Base-by-base conservation (phyloP, 2,329 filamentous ascomycete genomes). In the Stagonosporopsis tanaceti region DNA sequence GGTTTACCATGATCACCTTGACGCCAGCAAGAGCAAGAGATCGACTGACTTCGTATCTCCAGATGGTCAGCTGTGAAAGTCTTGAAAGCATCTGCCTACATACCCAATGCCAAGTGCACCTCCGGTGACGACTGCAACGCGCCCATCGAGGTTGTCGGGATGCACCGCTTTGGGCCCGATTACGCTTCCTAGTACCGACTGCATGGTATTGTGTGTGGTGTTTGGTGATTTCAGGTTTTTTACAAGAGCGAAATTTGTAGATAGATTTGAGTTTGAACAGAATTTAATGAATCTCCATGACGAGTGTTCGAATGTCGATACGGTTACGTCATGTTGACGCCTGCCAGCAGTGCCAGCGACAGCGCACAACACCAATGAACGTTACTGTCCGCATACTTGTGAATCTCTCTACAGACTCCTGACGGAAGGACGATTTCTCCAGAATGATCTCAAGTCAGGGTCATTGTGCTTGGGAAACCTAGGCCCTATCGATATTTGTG, bases 101-200 rank as follows among this genome's bases (percentile, higher is more conserved):
- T 38, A 72, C 69, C 77, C 76, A 25, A 80, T 79, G 4, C 77
- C 77, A 7, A 75, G 52, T 7, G 77, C 75, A 24, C 77, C 76
- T 6, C 78, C 78, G 0, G 74, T 77, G 2, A 79, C 72, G 3
- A 79, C 50, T 17, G 76, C 78, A 9, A 77, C 71, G 15, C 75
- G 69, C 12, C 76, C 77, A 22, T 66, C 17, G 24, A 79, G 70
- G 44, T 77, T 63, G 17, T 53, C 48, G 22, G 53, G 57, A 6
- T 75, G 66, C 0, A 77, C 72, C 9, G 77, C 61, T 17, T 71
- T 73, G 0, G 77, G 77, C 2, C 78, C 77, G 37, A 78, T 61
- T 28, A 76, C 61, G 6, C 71, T 74, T 30, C 76, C 70, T 14
- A 79, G 70, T 24, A 73, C 60, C 1, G 78, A 77, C 54, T 79